Base-by-base conservation (phyloP, 768 basidiomycete genomes). In the Suillus brevipes region DNA sequence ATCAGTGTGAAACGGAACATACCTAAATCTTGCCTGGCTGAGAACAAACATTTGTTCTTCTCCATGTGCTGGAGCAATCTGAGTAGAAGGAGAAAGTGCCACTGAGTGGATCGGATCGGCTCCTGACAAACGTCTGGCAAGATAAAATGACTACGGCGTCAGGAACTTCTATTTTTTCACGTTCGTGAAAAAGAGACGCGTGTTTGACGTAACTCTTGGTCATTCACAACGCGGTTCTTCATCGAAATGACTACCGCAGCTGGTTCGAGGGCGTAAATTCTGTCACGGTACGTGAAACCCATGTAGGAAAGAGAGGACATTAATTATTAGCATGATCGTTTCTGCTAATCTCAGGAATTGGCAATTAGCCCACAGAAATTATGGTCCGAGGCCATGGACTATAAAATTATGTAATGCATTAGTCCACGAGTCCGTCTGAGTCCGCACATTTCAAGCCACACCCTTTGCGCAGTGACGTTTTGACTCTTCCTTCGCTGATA, bases 221-320 rank as follows among this genome's bases (percentile, higher is more conserved):
- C 50, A 58, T 56, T 57, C 25, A 43, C 6, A 34, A 37, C 65
- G 63, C 68, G 43, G 74, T 72, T 65, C 53, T 67, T 61, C 70
- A 67, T 61, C 23, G 70, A 68, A 63, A 34, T 61, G 60, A 66
- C 38, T 49, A 77, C 65, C 65, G 85, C 83, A 83, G 84, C 79
- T 67, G 25, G 38, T 42, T 59, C 38, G 10, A 20, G 38, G 38
- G 38, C 38, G 38, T 28, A 59, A 10, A 28, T 59, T 25, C 16
- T 10, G 16, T 31, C 31, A 31, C 31, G 4, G 31, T 10, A 28
- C 10, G 25, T 42, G 25, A 42, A 42, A 42, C 28, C 40, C 38
- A 20, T 18, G 38, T 42, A 40, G 16, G 53, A 57, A 14, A 34
- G 20, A 20, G 53, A 55, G 37, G 38, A 36, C 4, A 38, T 28